These are phyloP conservation scores for Cyanodermella asteris DNA, from an alignment of 2,329 filamentous ascomycete species.

Conservation along the genomic window DNA sequence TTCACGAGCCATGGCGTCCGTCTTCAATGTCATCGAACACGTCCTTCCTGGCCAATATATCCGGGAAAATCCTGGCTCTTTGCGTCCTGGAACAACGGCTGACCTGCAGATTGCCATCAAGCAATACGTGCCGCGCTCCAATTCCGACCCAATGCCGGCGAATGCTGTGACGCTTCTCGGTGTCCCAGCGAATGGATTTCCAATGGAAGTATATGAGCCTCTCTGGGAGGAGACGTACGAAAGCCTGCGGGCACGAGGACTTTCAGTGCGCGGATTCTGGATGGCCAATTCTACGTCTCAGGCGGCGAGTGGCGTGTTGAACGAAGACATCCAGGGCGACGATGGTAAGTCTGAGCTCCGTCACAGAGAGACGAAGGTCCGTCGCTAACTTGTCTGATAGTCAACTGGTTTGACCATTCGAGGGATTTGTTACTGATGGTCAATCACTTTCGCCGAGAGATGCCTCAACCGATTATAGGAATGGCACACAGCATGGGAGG, in stretches of 20 bases:
- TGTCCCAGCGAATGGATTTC: conserved; percentile 32
- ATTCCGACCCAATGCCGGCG: conserved; percentile 19
- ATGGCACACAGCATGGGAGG: conserved; percentile 82
- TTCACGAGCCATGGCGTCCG: background rate
- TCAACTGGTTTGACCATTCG: conserved; percentile 70
- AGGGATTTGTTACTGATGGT: conserved; percentile 69
- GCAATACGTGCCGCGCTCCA: conserved; percentile 30
- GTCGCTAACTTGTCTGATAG: too few species aligned
- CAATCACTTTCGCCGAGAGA: conserved; percentile 58
- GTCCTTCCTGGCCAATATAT: conserved; percentile 26
- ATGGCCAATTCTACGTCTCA: conserved; percentile 63
- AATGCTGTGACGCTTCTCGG: conserved; percentile 30
- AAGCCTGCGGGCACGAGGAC: conserved; percentile 24
- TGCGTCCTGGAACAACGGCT: conserved; percentile 25
- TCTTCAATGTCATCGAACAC: conserved; percentile 26
- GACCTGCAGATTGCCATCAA: conserved; percentile 28
- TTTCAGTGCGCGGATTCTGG: conserved; percentile 56
- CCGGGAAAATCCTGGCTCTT: conserved; percentile 27
- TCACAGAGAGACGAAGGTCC: too few species aligned
- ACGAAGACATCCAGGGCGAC: conserved; percentile 49
- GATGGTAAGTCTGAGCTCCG: conserved; percentile 51
- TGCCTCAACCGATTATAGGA: conserved; percentile 64
- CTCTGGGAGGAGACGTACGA: conserved; percentile 56
- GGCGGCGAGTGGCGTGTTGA: conserved; percentile 50
- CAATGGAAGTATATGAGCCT: conserved; percentile 65